phyloP scores from a whole-genome alignment of 169 alveolate genomes.

The Perkinsus chesapeaki region DNA sequence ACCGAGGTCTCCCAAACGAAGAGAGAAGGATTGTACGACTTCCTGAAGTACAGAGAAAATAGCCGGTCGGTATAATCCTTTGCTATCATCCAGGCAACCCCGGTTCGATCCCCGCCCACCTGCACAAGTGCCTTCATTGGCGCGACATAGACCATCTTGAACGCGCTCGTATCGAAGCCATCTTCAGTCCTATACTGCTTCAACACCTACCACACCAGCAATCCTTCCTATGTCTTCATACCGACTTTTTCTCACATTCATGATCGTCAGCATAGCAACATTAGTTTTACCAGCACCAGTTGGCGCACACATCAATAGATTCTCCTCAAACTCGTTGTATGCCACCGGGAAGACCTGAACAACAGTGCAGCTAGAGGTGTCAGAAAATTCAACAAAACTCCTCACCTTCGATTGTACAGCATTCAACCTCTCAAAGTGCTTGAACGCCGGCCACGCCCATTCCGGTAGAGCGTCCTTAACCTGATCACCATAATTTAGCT shows the following conservation, averaged over 20 bases:
- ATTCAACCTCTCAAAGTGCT: constrained; percentile 66
- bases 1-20: constrained; percentile 63
- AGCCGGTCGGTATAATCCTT: neutral
- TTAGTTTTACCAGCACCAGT: constrained; percentile 99
- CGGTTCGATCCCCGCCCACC: constrained; percentile 36
- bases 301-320: constrained; percentile 98
- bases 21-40: constrained; percentile 54
- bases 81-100: constrained; percentile 23
- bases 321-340: constrained; percentile 80
- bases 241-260: constrained; percentile 72
- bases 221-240: no score
- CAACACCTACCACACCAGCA: constrained; percentile 28
- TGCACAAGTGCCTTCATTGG: constrained; percentile 99
- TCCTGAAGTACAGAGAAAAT: neutral
- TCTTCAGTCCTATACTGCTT: constrained; percentile 36
- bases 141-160: constrained; percentile 95
- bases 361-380: no score
- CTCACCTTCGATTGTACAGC: constrained; percentile 78
- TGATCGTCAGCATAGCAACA: constrained; percentile 94
- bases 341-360: constrained; percentile 81
- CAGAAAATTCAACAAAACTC: no score
- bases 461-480: constrained; percentile 73
- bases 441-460: constrained; percentile 88
- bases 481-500: constrained; percentile 13
- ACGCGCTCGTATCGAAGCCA: constrained; percentile 59